A percentile compares a stretch with the other conserved stretches of the same genome.
phyloP scores from a whole-genome alignment of 768 basidiomycete species.

The Rubroboletus satanas region DNA sequence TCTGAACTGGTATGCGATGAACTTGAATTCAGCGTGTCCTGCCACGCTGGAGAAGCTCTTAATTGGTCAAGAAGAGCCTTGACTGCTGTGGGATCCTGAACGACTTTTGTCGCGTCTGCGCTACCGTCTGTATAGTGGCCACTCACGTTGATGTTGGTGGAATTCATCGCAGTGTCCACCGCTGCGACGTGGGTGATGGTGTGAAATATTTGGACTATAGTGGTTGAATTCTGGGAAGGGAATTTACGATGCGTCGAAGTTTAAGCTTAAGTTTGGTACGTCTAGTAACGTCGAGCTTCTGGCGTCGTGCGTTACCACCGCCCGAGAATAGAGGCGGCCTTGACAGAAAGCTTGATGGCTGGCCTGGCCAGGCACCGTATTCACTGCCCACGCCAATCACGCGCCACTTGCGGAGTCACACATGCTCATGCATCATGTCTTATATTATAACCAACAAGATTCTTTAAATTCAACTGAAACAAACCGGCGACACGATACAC shows the following conservation, averaged over 20 bases:
- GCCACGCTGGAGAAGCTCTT: constrained; percentile 66
- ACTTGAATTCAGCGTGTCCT: constrained; percentile 37
- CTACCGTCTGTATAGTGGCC: background rate
- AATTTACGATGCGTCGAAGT: background rate
- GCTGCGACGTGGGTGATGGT: background rate
- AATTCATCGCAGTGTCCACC: constrained; percentile 16
- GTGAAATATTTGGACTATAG: background rate
- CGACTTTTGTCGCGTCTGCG: background rate
- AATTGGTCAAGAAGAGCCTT: constrained; percentile 70
- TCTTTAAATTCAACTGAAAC: background rate
- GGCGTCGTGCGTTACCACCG: background rate
- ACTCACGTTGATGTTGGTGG: constrained; percentile 59
- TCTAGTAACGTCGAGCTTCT: too few relatives aligned
- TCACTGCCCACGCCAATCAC: background rate
- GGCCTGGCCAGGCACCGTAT: background rate
- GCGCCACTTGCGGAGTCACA: background rate
- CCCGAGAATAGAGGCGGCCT: background rate
- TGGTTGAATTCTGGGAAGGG: background rate
- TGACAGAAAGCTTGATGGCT: background rate
- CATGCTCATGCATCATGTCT: background rate
- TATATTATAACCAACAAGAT: background rate
- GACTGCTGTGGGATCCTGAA: constrained; percentile 62
- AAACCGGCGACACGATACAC: background rate
- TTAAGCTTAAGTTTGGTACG: background rate
- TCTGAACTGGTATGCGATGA: constrained; percentile 1